Evolutionary conservation across 2,329 filamentous ascomycete species (phyloP).

Genomic region (Cladophialophora exuberans): DNA sequence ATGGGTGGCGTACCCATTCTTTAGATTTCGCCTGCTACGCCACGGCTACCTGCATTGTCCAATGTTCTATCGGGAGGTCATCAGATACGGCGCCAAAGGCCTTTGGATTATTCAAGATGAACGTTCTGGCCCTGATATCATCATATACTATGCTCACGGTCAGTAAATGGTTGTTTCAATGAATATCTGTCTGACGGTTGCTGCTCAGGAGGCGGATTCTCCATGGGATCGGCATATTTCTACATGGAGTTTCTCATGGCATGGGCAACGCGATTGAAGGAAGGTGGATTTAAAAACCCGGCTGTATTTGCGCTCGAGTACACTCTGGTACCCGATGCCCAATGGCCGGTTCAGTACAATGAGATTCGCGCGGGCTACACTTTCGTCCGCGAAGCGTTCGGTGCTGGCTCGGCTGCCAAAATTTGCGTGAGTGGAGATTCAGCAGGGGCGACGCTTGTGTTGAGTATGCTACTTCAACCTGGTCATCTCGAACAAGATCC

Average conservation of each 20-base stretch:
- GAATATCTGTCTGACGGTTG: slow-evolving; percentile 15
- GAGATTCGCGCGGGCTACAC: slow-evolving; percentile 70
- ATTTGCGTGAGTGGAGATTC: slow-evolving; percentile 79
- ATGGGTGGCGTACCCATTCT: slow-evolving; percentile 71
- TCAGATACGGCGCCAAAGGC: slow-evolving; percentile 60
- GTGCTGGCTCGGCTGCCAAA: slow-evolving; percentile 42
- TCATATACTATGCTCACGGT: slow-evolving; percentile 84
- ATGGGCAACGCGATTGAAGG: slow-evolving; percentile 68
- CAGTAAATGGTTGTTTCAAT: slow-evolving; percentile 32
- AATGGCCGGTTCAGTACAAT: slow-evolving; percentile 73
- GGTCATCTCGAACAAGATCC: slow-evolving; percentile 45
- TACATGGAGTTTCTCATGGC: slow-evolving; percentile 81
- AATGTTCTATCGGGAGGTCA: slow-evolving; percentile 65
- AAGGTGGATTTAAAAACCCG: slow-evolving; percentile 71
- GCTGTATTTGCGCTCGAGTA: slow-evolving; percentile 81
- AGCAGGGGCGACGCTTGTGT: slow-evolving; percentile 73
- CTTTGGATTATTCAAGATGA: slow-evolving; percentile 71
- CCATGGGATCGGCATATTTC: slow-evolving; percentile 80
- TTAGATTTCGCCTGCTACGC: slow-evolving; percentile 74
- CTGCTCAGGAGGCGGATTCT: slow-evolving; percentile 73
- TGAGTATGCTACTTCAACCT: slow-evolving; percentile 72
- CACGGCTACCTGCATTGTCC: slow-evolving; percentile 68
- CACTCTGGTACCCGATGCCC: slow-evolving; percentile 73
- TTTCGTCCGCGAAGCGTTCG: slow-evolving; percentile 31
- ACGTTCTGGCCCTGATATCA: slow-evolving; percentile 65